phyloP scores from a whole-genome alignment of 108 stramenopile species.

The Fragilaria radians region DNA sequence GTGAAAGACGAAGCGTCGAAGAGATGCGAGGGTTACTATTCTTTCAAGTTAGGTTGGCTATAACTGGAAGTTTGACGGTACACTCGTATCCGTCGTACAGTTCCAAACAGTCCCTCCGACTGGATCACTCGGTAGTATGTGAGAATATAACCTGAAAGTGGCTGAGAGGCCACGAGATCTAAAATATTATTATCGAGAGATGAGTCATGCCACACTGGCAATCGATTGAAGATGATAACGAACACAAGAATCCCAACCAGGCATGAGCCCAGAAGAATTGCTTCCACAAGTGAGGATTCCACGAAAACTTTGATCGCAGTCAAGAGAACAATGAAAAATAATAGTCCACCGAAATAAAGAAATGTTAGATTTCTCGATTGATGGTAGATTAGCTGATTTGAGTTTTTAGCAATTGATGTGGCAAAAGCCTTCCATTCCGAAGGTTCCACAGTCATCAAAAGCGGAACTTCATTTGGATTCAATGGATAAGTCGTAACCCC shows the following conservation, averaged over 20 bases:
- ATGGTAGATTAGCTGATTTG: neutral
- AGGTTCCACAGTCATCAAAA: neutral
- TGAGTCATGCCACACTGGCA: neutral
- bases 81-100: neutral
- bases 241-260: neutral
- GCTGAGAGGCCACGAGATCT: neutral
- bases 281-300: neutral
- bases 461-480: neutral
- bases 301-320: neutral
- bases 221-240: neutral
- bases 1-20: no score
- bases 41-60: neutral
- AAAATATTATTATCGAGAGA: neutral
- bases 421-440: neutral
- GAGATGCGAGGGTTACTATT: no score
- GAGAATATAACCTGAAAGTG: neutral
- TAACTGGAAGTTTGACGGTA: neutral
- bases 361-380: neutral
- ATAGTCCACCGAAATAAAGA: neutral
- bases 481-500: neutral
- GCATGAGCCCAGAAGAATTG: neutral
- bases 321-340: neutral
- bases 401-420: neutral
- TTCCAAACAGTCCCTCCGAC: neutral
- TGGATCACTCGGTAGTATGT: neutral